Conservation (phyloP, 2,329 filamentous ascomycete species). For the Akanthomyces dipterigenus region DNA sequence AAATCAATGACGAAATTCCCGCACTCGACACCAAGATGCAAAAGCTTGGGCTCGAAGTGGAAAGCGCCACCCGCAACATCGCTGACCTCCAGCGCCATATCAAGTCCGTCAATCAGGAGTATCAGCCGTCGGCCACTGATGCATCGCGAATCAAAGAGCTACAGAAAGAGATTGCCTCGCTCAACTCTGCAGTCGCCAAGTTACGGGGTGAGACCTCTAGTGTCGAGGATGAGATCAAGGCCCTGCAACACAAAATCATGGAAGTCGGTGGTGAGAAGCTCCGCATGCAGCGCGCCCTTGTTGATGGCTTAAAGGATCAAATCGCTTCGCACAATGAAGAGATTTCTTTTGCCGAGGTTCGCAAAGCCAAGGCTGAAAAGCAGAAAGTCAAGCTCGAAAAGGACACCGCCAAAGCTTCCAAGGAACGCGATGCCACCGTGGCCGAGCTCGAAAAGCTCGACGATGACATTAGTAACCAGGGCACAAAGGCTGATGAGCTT, state of each 20-base stretch:
- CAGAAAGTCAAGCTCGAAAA: conserved; percentile 82
- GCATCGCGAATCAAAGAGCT: conserved; percentile 65
- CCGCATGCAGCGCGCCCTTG: conserved; percentile 80
- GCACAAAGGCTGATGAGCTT: conserved; percentile 65
- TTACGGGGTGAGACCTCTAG: conserved; percentile 80
- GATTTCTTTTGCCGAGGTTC: conserved; percentile 78
- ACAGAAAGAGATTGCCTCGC: conserved; percentile 67
- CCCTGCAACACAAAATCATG: conserved; percentile 95
- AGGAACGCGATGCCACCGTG: conserved; percentile 67
- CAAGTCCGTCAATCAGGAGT: conserved; percentile 74
- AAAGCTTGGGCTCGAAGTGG: conserved; percentile 82
- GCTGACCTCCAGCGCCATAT: conserved; percentile 77
- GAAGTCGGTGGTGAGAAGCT: conserved; percentile 92
- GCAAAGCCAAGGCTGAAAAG: conserved; percentile 90
- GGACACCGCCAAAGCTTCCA: conserved; percentile 68
- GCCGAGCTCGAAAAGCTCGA: conserved; percentile 73
- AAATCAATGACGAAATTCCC: conserved; percentile 72
- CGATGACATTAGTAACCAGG: conserved; percentile 71
- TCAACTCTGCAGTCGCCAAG: conserved; percentile 72
- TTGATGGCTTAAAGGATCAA: conserved; percentile 82
- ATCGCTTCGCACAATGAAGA: conserved; percentile 75
- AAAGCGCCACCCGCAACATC: conserved; percentile 78
- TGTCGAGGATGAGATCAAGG: conserved; percentile 88
- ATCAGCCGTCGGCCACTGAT: conserved; percentile 74
- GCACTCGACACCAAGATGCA: conserved; percentile 84